Conservation (phyloP, 805 yeast genomes). For the Saccharomycopsis capsularis region DNA sequence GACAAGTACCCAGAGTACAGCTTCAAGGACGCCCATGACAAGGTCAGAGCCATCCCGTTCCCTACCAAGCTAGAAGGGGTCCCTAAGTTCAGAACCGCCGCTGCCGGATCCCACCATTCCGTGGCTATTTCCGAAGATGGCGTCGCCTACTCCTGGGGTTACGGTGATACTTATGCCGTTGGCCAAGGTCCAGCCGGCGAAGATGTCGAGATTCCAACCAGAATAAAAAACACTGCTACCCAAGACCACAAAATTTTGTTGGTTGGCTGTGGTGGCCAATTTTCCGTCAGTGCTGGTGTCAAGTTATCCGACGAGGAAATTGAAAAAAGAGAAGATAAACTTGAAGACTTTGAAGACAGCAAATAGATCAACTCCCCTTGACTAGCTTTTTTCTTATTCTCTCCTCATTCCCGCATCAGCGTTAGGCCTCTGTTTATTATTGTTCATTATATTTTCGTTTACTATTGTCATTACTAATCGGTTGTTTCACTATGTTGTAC, state of each 20-base stretch:
- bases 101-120: slow-evolving; percentile 90
- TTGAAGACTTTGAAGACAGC: slow-evolving; percentile 28
- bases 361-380: background rate
- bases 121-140: slow-evolving; percentile 83
- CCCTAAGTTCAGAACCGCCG: slow-evolving; percentile 52
- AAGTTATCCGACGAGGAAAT: slow-evolving; percentile 34
- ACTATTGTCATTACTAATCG: background rate
- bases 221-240: slow-evolving; percentile 92
- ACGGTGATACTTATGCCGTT: slow-evolving; percentile 92
- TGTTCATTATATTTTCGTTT: background rate
- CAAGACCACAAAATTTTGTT: slow-evolving; percentile 61
- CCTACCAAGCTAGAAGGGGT: slow-evolving; percentile 62
- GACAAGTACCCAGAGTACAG: slow-evolving; percentile 61
- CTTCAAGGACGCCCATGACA: slow-evolving; percentile 72
- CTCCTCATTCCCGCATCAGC: background rate
- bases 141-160: slow-evolving; percentile 91
- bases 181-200: slow-evolving; percentile 88
- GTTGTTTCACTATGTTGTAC: background rate
- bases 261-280: slow-evolving; percentile 96
- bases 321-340: slow-evolving; percentile 40
- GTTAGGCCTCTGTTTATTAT: background rate
- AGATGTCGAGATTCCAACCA: slow-evolving; percentile 82
- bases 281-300: slow-evolving; percentile 80
- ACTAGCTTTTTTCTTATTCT: background rate
- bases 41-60: slow-evolving; percentile 75